Conservation (phyloP, 345 rosid genomes). For the Noccaea bulbosa region DNA sequence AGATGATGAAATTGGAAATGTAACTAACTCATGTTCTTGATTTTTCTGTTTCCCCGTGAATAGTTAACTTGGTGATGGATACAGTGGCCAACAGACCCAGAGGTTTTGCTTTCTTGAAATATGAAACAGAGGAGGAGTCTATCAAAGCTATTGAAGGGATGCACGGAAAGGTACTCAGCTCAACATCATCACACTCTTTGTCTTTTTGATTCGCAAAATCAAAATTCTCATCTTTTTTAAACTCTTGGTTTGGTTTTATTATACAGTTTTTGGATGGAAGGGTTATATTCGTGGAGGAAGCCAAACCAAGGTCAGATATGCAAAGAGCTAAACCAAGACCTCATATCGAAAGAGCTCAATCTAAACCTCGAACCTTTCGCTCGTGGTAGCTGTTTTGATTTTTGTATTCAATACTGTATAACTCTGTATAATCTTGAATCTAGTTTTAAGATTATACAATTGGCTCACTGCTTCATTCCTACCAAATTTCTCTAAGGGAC, state of each 20-base stretch:
- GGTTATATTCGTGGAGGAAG: constrained; percentile 79
- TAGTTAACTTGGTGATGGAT: constrained; percentile 88
- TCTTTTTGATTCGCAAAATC: no score
- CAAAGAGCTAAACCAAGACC: constrained; percentile 46
- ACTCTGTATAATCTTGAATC: not conserved
- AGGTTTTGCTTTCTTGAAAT: constrained; percentile 78
- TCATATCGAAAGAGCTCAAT: constrained; percentile 32
- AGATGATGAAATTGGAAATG: no score
- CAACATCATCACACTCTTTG: no score
- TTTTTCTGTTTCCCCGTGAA: not conserved
- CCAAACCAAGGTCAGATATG: constrained; percentile 64
- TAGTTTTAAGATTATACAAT: constrained; percentile 4
- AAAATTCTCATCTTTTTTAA: no score
- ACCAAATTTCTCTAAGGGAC: not conserved
- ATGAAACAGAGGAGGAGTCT: constrained; percentile 75
- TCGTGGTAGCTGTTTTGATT: constrained; percentile 38
- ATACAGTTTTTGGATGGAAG: constrained; percentile 88
- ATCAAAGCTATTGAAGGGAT: constrained; percentile 75
- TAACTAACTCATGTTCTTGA: constrained; percentile 4
- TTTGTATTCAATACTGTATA: not conserved
- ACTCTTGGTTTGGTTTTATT: no score
- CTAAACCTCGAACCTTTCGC: constrained; percentile 43
- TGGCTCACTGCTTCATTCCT: not conserved
- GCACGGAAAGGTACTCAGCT: constrained; percentile 75
- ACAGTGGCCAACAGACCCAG: constrained; percentile 74